Conservation (phyloP, 2,329 filamentous ascomycete genomes). For the Teratosphaeria gauchensis region DNA sequence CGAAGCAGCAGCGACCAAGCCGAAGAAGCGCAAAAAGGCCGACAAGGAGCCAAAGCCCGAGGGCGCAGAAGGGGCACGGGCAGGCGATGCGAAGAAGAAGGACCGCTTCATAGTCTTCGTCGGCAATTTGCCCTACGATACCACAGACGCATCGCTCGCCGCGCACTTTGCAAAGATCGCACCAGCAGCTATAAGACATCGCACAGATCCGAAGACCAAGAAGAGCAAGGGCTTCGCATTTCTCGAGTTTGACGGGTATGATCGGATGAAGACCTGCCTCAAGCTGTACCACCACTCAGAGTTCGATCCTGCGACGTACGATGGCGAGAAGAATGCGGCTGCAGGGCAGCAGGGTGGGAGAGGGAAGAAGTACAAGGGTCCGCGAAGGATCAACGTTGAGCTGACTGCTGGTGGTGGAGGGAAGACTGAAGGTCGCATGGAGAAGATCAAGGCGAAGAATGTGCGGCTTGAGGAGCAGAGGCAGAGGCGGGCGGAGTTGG, state of each 20-base stretch:
- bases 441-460: slow-evolving; percentile 81
- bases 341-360: slow-evolving; percentile 19
- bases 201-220: slow-evolving; percentile 55
- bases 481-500: slow-evolving; percentile 41
- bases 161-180: slow-evolving; percentile 70
- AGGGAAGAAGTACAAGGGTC: slow-evolving; percentile 35
- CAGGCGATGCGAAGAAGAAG: slow-evolving; percentile 27
- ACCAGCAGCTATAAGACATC: slow-evolving; percentile 61
- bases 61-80: slow-evolving; percentile 9
- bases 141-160: slow-evolving; percentile 58
- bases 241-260: slow-evolving; percentile 77
- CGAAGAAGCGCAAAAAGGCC: slow-evolving; percentile 14
- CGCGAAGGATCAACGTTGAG: slow-evolving; percentile 83
- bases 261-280: slow-evolving; percentile 86
- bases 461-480: slow-evolving; percentile 66
- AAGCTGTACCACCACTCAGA: slow-evolving; percentile 80
- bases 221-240: slow-evolving; percentile 73
- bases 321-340: slow-evolving; percentile 4
- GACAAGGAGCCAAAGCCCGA: slow-evolving; percentile 10
- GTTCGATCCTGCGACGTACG: slow-evolving; percentile 44
- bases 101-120: slow-evolving; percentile 70
- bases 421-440: slow-evolving; percentile 60
- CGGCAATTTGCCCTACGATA: slow-evolving; percentile 80
- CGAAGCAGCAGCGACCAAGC: neutral
- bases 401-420: slow-evolving; percentile 77